Conservation (phyloP, 208 protist species). For the Leishmania tarentolae region DNA sequence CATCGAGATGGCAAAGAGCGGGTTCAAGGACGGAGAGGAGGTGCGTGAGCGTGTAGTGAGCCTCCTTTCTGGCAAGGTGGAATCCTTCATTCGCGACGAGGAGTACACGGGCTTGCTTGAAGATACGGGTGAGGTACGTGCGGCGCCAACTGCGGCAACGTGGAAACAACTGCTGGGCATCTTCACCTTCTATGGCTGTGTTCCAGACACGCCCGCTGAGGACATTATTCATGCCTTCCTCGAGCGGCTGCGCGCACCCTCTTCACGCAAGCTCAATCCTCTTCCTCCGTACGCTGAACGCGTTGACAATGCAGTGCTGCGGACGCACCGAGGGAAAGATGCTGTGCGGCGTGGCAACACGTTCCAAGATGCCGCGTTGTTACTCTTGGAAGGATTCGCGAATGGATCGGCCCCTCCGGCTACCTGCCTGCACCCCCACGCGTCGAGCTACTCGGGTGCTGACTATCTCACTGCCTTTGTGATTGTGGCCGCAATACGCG, state of each 20-base stretch:
- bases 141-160: constrained; percentile 61
- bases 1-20: constrained; percentile 58
- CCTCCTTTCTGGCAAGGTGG: constrained; percentile 82
- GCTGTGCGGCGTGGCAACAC: constrained; percentile 59
- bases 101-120: constrained; percentile 44
- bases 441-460: constrained; percentile 81
- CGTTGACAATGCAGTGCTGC: constrained; percentile 35
- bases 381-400: constrained; percentile 78
- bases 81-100: constrained; percentile 76
- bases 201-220: constrained; percentile 75
- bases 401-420: constrained; percentile 47
- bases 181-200: constrained; percentile 87
- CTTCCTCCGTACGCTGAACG: constrained; percentile 82
- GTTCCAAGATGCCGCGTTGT: constrained; percentile 77
- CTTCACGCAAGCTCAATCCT: constrained; percentile 50
- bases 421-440: constrained; percentile 78
- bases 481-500: constrained; percentile 58
- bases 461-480: constrained; percentile 85
- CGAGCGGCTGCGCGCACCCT: constrained; percentile 55
- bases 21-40: constrained; percentile 47
- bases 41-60: constrained; percentile 75
- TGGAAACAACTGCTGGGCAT: constrained; percentile 92
- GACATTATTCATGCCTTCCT: constrained; percentile 75
- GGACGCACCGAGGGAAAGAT: constrained; percentile 57
- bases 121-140: constrained; percentile 18